Evolutionary conservation across 2,329 filamentous ascomycete species (phyloP).

Genomic region (Mycogone perniciosa): DNA sequence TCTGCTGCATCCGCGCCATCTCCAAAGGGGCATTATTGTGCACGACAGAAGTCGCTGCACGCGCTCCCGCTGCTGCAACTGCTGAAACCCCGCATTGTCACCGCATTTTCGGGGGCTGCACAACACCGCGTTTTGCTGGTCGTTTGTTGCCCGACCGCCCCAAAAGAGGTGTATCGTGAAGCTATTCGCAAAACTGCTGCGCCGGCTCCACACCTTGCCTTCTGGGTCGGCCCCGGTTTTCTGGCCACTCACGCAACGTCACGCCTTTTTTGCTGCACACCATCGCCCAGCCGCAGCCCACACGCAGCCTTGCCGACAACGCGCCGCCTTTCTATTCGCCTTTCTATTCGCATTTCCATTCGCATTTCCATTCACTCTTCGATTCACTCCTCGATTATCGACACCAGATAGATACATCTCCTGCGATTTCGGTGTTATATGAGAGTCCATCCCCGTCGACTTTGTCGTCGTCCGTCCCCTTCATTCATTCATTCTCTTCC

Average conservation of each 20-base stretch:
- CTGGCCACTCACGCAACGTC: slow-evolving; percentile 20
- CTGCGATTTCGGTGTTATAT: too few species aligned
- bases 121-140: slow-evolving; percentile 5
- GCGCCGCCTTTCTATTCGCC: background rate
- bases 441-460: background rate
- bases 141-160: slow-evolving; percentile 19
- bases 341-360: background rate
- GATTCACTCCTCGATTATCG: background rate
- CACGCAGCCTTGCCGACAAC: slow-evolving; percentile 7
- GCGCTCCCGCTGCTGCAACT: slow-evolving; percentile 20
- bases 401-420: too few species aligned
- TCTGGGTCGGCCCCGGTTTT: slow-evolving; percentile 10
- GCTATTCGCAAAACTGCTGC: slow-evolving; percentile 32
- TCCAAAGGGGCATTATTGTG: slow-evolving; percentile 30
- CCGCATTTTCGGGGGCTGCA: slow-evolving; percentile 17
- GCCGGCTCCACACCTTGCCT: slow-evolving; percentile 12
- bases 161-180: slow-evolving; percentile 26
- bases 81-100: slow-evolving; percentile 17
- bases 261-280: slow-evolving; percentile 11
- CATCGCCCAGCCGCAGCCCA: slow-evolving; percentile 6
- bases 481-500: background rate
- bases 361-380: background rate
- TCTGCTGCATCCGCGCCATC: slow-evolving; percentile 29
- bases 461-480: background rate
- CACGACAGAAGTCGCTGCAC: slow-evolving; percentile 26